These are phyloP conservation scores for Polyporus tsugae DNA, from an alignment of 1,284 basidiomycete genomes.

Conservation along the genomic window DNA sequence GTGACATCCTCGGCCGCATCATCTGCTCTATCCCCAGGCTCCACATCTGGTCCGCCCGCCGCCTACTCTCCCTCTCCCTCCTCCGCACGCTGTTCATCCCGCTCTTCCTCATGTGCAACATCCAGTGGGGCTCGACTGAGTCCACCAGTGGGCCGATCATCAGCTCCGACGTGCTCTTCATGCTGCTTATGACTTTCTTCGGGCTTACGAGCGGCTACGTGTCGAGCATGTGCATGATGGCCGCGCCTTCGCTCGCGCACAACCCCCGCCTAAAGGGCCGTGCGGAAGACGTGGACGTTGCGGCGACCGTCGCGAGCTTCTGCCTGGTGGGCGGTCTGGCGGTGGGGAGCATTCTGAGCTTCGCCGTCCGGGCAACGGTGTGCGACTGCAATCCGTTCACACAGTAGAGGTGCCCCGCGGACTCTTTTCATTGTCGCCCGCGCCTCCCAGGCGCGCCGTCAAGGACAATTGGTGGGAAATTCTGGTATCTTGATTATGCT, in stretches of 20 bases:
- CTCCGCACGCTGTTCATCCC: conserved; percentile 83
- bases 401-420: conserved; percentile 20
- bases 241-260: conserved; percentile 75
- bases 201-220: conserved; percentile 84
- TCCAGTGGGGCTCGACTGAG: conserved; percentile 55
- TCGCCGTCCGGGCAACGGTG: conserved; percentile 73
- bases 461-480: neutral
- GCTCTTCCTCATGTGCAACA: conserved; percentile 85
- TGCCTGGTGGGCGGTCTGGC: conserved; percentile 81
- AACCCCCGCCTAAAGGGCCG: conserved; percentile 71
- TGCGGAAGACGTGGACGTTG: conserved; percentile 82
- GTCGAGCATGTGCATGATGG: conserved; percentile 74
- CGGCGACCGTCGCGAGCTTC: conserved; percentile 83
- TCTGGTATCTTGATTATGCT: neutral
- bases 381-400: conserved; percentile 79
- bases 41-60: conserved; percentile 70
- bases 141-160: conserved; percentile 55
- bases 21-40: conserved; percentile 73
- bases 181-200: conserved; percentile 76
- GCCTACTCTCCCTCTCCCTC: conserved; percentile 70
- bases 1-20: conserved; percentile 83
- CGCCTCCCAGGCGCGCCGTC: no score
- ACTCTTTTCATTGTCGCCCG: neutral
- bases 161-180: conserved; percentile 78
- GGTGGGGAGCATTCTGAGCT: conserved; percentile 79